Conservation (phyloP, 179 eudicot genomes). For the Patellifolia procumbens region DNA sequence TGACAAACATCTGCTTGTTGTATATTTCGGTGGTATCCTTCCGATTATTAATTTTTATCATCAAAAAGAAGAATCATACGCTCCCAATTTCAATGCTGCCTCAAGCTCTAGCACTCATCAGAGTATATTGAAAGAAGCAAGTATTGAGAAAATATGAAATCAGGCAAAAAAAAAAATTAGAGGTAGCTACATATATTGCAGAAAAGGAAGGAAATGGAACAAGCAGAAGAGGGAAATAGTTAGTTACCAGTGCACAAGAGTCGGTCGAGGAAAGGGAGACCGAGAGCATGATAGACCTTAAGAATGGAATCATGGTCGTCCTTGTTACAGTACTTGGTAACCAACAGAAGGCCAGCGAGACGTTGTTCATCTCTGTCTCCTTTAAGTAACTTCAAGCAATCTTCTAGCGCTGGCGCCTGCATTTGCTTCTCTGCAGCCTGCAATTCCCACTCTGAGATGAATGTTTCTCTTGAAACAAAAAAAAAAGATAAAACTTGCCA, state of each 20-base stretch:
- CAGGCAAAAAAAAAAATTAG: not conserved
- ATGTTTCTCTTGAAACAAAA: too few species aligned
- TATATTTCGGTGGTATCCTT: too few species aligned
- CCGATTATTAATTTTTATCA: too few species aligned
- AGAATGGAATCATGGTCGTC: slow-evolving; percentile 60
- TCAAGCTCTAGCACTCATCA: too few species aligned
- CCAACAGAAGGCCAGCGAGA: slow-evolving; percentile 84
- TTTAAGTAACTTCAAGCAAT: slow-evolving; percentile 67
- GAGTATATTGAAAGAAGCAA: not conserved
- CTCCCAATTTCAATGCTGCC: not conserved
- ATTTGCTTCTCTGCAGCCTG: slow-evolving; percentile 6
- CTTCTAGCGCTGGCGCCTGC: slow-evolving; percentile 40
- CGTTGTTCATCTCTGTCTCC: slow-evolving; percentile 83
- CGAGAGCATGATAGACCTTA: slow-evolving; percentile 61
- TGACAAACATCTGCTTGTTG: too few species aligned
- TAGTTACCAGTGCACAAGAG: slow-evolving; percentile 72
- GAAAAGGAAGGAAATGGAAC: too few species aligned
- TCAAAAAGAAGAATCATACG: too few species aligned
- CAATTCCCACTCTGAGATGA: not conserved
- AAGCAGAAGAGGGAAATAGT: not conserved
- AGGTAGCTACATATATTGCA: too few species aligned
- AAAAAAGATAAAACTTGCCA: too few species aligned
- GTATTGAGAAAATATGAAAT: not conserved
- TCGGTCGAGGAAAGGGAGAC: slow-evolving; percentile 65
- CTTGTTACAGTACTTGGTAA: slow-evolving; percentile 56